Evolutionary conservation across 768 basidiomycete genomes (phyloP).

Genomic region (Podaxis carcinomalis): DNA sequence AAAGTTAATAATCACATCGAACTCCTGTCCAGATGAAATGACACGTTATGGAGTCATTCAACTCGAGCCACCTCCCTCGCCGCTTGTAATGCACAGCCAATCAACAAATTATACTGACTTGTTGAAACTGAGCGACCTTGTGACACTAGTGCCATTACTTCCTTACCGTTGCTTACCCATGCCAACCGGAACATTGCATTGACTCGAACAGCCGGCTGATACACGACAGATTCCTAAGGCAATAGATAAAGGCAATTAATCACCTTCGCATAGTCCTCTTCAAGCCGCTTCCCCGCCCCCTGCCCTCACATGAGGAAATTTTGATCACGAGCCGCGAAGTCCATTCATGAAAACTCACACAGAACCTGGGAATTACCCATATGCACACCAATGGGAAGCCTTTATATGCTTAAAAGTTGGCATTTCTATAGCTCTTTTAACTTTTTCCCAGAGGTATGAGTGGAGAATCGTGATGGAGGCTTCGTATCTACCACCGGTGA

Average conservation of each 20-base stretch:
- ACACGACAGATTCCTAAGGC: neutral
- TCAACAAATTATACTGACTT: neutral
- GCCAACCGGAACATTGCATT: neutral
- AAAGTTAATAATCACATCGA: neutral
- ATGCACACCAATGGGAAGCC: neutral
- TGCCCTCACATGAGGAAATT: neutral
- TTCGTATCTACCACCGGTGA: neutral
- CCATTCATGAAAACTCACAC: neutral
- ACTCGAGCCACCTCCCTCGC: neutral
- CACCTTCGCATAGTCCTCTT: neutral
- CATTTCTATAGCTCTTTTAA: neutral
- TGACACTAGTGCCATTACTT: neutral
- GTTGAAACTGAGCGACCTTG: slow-evolving; percentile 6
- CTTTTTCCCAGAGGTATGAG: neutral
- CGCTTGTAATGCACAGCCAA: neutral
- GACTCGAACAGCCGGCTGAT: neutral
- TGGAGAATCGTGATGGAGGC: neutral
- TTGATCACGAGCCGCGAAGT: neutral
- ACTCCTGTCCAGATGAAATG: neutral
- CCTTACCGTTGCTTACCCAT: neutral
- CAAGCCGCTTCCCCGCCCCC: neutral
- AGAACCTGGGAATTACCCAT: neutral
- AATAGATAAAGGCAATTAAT: neutral
- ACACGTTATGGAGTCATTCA: neutral
- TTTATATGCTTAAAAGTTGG: neutral